Evolutionary conservation across 805 yeast genomes (phyloP), one percentile per base, ranked within the genome.

Genomic region (Pichia pseudocactophila): DNA sequence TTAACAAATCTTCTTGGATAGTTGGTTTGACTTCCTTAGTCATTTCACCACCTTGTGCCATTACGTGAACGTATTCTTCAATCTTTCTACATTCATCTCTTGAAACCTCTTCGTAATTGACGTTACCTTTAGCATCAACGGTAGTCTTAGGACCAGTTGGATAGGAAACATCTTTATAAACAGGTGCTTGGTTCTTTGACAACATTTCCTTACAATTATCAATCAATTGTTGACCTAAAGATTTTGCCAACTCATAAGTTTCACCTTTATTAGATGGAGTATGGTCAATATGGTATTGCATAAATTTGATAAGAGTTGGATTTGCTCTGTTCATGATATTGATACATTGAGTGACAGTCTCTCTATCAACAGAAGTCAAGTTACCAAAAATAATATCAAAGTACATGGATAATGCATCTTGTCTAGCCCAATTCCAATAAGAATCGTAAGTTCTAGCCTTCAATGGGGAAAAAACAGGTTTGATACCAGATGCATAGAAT

Each of bases 401-500:
- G 69, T 85, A 92, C 86, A 92, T 82, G 39, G 88, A 78, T 54
- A 92, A 70, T 47, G 92, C 84, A 63, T 92, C 96, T 71, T 92
- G 98, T 66, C 97, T 85, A 37, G 97, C 97, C 98, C 98, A 92
- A 67, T 94, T 94, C 98, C 98, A 92, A 67, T 89, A 88, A 18
- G 97, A 88, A 67, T 92, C 97, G 65, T 90, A 92, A 42, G 82
- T 80, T 71, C 98, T 84, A 25, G 97, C 95, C 71, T 92, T 92
- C 68, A 84, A 75, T 48, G 90, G 74, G 27, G 96, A 84, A 69
- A 92, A 92, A 4, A 82, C 78, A 34, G 97, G 96, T 52, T 80
- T 71, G 56, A 92, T 82, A 61, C 98, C 97, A 45, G 80, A 75
- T 39, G 96, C 89, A 63, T 89, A 92, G 59, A 80, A 80, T 57